These are phyloP conservation scores for Fusarium staphyleae DNA, from an alignment of 2,329 filamentous ascomycete genomes.

Conservation along the genomic window DNA sequence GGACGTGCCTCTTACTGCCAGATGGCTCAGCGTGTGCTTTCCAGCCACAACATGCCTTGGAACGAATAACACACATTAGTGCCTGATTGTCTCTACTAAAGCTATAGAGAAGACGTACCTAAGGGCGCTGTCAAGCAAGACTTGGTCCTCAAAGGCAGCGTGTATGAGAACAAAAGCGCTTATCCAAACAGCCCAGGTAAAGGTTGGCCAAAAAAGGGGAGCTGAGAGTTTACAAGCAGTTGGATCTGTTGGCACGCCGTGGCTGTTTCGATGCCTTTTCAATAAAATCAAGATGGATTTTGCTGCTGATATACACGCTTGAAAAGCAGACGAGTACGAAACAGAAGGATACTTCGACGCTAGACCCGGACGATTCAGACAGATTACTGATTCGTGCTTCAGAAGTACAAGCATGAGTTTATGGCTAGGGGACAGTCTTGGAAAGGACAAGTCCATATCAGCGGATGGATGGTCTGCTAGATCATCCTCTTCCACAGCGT, in stretches of 20 bases:
- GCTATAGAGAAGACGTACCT: conserved; percentile 41
- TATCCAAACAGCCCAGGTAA: conserved; percentile 62
- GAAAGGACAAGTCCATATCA: not conserved
- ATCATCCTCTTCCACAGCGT: conserved; percentile 52
- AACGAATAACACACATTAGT: not conserved
- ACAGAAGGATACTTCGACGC: conserved; percentile 53
- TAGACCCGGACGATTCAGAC: conserved; percentile 58
- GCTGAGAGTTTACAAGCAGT: conserved; percentile 15
- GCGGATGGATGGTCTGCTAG: conserved; percentile 8
- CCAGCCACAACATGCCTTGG: conserved; percentile 42
- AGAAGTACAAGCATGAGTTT: conserved; percentile 52
- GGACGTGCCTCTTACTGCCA: conserved; percentile 42
- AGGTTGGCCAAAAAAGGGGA: conserved; percentile 57
- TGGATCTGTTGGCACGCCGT: conserved; percentile 18
- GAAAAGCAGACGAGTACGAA: conserved; percentile 56
- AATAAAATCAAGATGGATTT: conserved; percentile 54
- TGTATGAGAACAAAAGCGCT: conserved; percentile 60
- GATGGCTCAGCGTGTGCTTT: conserved; percentile 40
- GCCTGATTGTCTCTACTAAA: rapidly evolving
- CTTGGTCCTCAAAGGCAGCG: conserved; percentile 55
- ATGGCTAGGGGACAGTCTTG: conserved; percentile 46
- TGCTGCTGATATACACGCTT: conserved; percentile 59
- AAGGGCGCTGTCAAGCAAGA: conserved; percentile 48
- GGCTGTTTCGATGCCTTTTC: conserved; percentile 38
- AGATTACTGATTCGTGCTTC: conserved; percentile 59